phyloP scores from a whole-genome alignment of 2,329 filamentous ascomycete genomes.

The Grosmannia serpens region DNA sequence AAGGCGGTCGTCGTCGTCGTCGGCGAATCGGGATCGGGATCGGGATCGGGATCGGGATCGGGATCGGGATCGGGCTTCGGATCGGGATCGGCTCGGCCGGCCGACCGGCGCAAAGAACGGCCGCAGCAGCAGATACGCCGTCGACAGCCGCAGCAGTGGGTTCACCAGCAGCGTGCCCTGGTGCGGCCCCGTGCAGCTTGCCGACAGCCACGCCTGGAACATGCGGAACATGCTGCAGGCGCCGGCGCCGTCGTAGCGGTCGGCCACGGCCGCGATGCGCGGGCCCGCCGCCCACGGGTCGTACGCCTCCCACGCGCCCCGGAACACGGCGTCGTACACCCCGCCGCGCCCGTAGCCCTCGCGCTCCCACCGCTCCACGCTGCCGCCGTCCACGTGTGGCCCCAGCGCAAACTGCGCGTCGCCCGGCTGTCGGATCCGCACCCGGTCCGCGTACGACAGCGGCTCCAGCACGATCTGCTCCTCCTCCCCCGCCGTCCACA shows the following conservation, averaged over 20 bases:
- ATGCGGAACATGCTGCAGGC: slow-evolving; percentile 77
- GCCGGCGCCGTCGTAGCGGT: slow-evolving; percentile 72
- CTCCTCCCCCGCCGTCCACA: slow-evolving; percentile 30
- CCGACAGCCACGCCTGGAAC: slow-evolving; percentile 81
- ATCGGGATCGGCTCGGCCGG: too few relatives aligned
- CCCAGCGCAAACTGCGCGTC: slow-evolving; percentile 61
- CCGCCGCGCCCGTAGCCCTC: slow-evolving; percentile 52
- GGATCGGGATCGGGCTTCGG: too few relatives aligned
- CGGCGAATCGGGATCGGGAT: too few relatives aligned
- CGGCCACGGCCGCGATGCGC: slow-evolving; percentile 55
- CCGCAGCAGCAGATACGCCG: slow-evolving; percentile 68
- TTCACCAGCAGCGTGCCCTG: slow-evolving; percentile 78
- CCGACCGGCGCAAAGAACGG: slow-evolving; percentile 66
- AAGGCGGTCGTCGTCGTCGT: slow-evolving; percentile 22
- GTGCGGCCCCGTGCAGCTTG: slow-evolving; percentile 59
- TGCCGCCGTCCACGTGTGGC: slow-evolving; percentile 63
- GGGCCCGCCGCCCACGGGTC: slow-evolving; percentile 71
- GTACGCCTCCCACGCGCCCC: slow-evolving; percentile 68
- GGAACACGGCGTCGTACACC: slow-evolving; percentile 63
- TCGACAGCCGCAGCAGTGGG: slow-evolving; percentile 63
- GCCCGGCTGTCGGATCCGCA: slow-evolving; percentile 61
- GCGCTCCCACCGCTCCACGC: slow-evolving; percentile 63
- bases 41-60: too few relatives aligned
- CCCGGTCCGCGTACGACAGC: slow-evolving; percentile 57
- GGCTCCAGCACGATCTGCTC: slow-evolving; percentile 23